Evolutionary conservation across 2,329 filamentous ascomycete species (phyloP).

Genomic region (Elsinoe fawcettii): DNA sequence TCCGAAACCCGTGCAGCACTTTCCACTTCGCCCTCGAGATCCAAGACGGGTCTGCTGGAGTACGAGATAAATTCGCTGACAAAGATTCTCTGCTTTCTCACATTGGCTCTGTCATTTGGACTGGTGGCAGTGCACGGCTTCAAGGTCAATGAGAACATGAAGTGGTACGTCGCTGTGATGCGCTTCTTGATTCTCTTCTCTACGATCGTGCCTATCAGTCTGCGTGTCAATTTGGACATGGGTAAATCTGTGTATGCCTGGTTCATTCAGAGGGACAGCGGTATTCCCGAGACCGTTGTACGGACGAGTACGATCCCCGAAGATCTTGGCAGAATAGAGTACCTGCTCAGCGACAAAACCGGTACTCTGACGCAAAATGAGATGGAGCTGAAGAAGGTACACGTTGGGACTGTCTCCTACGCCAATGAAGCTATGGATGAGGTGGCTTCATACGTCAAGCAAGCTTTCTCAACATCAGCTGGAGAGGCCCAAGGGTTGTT

Average conservation of each 20-base stretch:
- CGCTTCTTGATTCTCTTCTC: conserved; percentile 97
- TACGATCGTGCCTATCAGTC: conserved; percentile 95
- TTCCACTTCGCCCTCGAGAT: conserved; percentile 83
- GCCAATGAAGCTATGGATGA: conserved; percentile 99
- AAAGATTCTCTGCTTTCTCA: conserved; percentile 88
- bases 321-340: conserved; percentile 90
- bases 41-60: conserved; percentile 88
- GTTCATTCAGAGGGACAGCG: conserved; percentile 86
- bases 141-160: conserved; percentile 52
- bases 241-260: conserved; percentile 93
- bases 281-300: conserved; percentile 86
- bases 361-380: conserved; percentile 92
- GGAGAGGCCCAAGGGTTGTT: conserved; percentile 44
- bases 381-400: conserved; percentile 88
- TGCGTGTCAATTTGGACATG: conserved; percentile 94
- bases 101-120: conserved; percentile 74
- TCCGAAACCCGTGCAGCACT: conserved; percentile 88
- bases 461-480: conserved; percentile 59
- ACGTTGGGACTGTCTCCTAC: conserved; percentile 95
- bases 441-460: conserved; percentile 74
- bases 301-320: conserved; percentile 96
- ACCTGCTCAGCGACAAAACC: conserved; percentile 92
- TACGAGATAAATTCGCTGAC: conserved; percentile 95
- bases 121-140: conserved; percentile 85
- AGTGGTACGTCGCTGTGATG: conserved; percentile 96